These are phyloP conservation scores for Lactarius tabidus DNA, from an alignment of 768 basidiomycete species.

Conservation along the genomic window DNA sequence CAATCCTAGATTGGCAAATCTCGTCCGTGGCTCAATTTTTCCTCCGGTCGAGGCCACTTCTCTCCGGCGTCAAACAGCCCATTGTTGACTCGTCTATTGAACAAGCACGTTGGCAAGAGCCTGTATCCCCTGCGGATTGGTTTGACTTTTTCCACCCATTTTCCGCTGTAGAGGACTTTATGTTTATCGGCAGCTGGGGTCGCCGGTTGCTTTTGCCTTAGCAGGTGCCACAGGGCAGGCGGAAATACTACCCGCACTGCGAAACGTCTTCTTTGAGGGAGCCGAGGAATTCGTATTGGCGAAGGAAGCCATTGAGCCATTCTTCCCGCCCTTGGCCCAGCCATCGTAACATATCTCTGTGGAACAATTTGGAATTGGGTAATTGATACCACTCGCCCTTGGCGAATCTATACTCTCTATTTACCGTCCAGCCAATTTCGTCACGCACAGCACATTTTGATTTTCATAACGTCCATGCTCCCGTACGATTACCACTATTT, in stretches of 20 bases:
- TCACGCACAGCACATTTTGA: background rate
- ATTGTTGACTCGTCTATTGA: background rate
- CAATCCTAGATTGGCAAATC: background rate
- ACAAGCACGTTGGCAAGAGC: background rate
- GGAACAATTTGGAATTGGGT: background rate
- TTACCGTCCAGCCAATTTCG: background rate
- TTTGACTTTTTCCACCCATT: background rate
- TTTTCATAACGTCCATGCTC: background rate
- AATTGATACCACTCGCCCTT: background rate
- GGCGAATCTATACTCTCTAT: background rate
- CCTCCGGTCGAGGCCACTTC: background rate
- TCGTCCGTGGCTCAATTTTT: background rate
- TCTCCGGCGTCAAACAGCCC: background rate
- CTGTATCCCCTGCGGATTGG: background rate
- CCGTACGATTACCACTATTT: background rate
- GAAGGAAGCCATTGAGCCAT: background rate
- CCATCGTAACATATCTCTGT: background rate
- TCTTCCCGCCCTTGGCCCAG: background rate
- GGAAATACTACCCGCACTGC: background rate
- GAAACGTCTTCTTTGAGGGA: background rate
- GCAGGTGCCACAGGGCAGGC: background rate
- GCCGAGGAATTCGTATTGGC: background rate
- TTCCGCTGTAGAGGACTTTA: background rate
- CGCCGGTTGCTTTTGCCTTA: background rate
- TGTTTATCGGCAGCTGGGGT: background rate